Evolutionary conservation across 352 stramenopile genomes (phyloP).

Genomic region (Saprolegnia diclina): DNA sequence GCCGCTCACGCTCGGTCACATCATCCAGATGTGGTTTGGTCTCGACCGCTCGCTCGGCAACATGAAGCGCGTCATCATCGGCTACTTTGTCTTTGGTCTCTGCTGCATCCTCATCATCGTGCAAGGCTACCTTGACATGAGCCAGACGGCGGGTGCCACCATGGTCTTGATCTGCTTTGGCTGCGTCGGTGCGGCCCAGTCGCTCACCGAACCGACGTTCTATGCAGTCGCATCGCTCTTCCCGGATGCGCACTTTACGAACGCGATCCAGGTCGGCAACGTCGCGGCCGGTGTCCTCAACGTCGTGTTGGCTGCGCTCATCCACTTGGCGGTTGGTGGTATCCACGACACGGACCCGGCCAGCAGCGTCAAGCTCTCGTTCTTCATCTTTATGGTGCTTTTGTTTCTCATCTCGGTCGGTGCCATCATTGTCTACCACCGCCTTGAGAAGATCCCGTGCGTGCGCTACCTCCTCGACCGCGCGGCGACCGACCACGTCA

Average conservation of each 20-base stretch:
- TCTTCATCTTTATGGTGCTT: constrained; percentile 61
- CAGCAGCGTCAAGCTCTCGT: constrained; percentile 31
- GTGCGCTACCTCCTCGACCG: constrained; percentile 53
- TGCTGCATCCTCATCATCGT: constrained; percentile 30
- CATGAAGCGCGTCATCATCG: constrained; percentile 39
- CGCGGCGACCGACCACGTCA: constrained; percentile 33
- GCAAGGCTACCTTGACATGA: constrained; percentile 53
- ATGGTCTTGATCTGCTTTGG: constrained; percentile 53
- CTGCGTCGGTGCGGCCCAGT: constrained; percentile 46
- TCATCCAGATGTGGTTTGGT: constrained; percentile 47
- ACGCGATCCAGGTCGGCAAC: constrained; percentile 62
- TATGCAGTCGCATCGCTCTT: constrained; percentile 59
- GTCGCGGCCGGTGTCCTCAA: constrained; percentile 45
- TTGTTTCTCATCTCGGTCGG: constrained; percentile 43
- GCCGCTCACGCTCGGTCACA: constrained; percentile 52
- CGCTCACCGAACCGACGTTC: constrained; percentile 48
- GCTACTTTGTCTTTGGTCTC: constrained; percentile 45
- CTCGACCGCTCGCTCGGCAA: constrained; percentile 52
- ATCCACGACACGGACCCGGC: constrained; percentile 38
- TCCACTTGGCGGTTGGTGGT: constrained; percentile 47
- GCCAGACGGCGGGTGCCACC: constrained; percentile 47
- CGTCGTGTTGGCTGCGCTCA: constrained; percentile 45
- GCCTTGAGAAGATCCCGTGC: constrained; percentile 35
- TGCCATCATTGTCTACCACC: constrained; percentile 44
- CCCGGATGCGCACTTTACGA: constrained; percentile 53